Evolutionary conservation across 2,329 filamentous ascomycete genomes (phyloP), one percentile per base, ranked within the genome.

Genomic region (Fusarium protoensiforme): DNA sequence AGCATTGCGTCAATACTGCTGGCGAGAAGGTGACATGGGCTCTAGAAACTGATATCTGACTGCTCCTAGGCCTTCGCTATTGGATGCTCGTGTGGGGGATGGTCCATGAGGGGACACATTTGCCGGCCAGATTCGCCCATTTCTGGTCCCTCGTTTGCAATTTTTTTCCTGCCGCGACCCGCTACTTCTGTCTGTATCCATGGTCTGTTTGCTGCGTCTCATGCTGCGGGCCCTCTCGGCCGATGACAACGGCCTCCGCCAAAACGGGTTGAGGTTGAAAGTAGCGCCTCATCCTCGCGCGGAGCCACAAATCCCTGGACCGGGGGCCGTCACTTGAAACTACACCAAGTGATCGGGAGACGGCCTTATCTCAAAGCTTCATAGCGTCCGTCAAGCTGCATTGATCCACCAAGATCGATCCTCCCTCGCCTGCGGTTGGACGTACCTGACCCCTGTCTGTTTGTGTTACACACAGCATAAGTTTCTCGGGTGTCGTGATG

Each of bases 11-110:
- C 65, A 53, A 76, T 53, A 61, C 64, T 27, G 54, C 54, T 67
- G 63, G 61, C 48, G 70, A 56, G 48, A 64, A 63, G 62, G 60
- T 54, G 61, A 68, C 65, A 64, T 64, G 73, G 61, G 41, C 41
- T n/a, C n/a, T 61, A 65, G 59, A 77, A 78, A 74, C 68, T 78
- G 76, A 78, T 71, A 77, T 74, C 60, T 78, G 75, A 77, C 72
- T 61, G 58, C 35, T 65, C 59, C 39, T 65, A 62, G 64, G 57
- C 38, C 65, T 53, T 57, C 33, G 60, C 65, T 61, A 76, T 71
- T 78, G 69, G 73, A 64, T 61, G 62, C 56, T 60, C 48, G 65
- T 75, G 73, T 67, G 68, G 63, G 70, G 72, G 71, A 48, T 14
- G 53, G 24, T 46, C 43, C 56, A 54, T 69, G 70, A 59, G 63